Evolutionary conservation across 73 alveolate genomes (phyloP).

Genomic region (Paramecium bursaria): DNA sequence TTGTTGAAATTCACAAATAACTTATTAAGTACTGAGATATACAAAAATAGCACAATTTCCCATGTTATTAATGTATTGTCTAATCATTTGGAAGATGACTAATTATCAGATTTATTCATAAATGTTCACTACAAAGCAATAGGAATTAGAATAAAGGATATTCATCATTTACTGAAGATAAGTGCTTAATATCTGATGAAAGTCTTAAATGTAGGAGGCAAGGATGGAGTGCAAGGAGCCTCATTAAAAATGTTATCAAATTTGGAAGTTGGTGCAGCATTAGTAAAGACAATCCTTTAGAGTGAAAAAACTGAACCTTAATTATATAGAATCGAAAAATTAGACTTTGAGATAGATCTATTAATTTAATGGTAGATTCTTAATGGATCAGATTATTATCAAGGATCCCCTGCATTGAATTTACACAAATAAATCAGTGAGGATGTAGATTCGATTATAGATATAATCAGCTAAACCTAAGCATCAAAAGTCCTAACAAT

Average conservation of each 20-base stretch:
- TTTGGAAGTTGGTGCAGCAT: not conserved
- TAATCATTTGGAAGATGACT: not conserved
- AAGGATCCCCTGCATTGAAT: not conserved
- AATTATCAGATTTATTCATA: not conserved
- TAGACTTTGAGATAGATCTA: not conserved
- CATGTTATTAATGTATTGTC: not conserved
- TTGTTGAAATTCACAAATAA: not conserved
- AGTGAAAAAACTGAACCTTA: not conserved
- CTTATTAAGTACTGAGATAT: not conserved
- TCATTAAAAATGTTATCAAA: not conserved
- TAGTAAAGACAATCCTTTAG: not conserved
- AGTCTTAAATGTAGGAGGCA: conserved; percentile 9
- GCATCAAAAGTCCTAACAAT: too few relatives aligned
- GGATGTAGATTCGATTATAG: not conserved
- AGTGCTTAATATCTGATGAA: not conserved
- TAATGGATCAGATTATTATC: not conserved
- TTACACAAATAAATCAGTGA: not conserved
- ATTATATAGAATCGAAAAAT: too few relatives aligned
- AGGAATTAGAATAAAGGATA: not conserved
- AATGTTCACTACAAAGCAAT: not conserved
- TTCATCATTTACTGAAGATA: not conserved
- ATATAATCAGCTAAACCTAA: not conserved
- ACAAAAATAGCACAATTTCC: conserved; percentile 22
- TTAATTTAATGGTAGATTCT: not conserved
- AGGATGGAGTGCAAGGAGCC: conserved; percentile 11